These are phyloP conservation scores for Pseudocercospora fuligena DNA, from an alignment of 2,329 filamentous ascomycete genomes.

Conservation along the genomic window DNA sequence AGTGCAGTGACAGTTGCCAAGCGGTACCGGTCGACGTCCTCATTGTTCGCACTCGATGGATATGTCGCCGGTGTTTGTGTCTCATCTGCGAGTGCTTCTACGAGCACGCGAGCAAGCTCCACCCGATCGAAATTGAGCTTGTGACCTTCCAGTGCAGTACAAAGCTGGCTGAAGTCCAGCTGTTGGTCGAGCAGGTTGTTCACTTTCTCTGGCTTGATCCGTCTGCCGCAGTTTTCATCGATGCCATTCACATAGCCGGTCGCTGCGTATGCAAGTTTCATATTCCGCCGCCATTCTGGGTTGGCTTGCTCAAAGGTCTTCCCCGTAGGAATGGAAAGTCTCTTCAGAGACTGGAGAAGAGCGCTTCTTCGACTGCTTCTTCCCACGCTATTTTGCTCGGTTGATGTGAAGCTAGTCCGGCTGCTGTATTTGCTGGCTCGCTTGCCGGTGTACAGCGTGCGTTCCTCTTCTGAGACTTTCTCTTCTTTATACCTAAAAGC, in stretches of 20 bases:
- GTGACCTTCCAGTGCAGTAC: conserved; percentile 25
- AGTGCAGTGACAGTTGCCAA: conserved; percentile 20
- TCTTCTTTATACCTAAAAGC: conserved; percentile 24
- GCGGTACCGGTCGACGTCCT: conserved; percentile 20
- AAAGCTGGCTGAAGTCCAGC: conserved; percentile 31
- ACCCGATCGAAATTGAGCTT: conserved; percentile 29
- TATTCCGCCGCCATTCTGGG: conserved; percentile 20
- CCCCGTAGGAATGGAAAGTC: conserved; percentile 11
- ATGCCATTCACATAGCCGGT: conserved; percentile 30
- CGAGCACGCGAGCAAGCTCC: conserved; percentile 30
- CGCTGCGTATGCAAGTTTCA: conserved; percentile 30
- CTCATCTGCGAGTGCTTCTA: conserved; percentile 25
- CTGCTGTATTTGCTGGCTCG: conserved; percentile 7
- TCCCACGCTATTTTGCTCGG: conserved; percentile 4
- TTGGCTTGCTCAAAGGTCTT: conserved; percentile 8
- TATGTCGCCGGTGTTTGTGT: not conserved
- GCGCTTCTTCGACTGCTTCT: conserved; percentile 12
- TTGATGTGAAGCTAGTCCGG: conserved; percentile 9
- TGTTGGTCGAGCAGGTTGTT: conserved; percentile 28
- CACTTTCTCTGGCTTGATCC: conserved; percentile 30
- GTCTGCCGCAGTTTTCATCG: conserved; percentile 24
- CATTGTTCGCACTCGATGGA: not conserved
- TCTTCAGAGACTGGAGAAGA: conserved; percentile 10
- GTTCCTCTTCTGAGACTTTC: conserved; percentile 17
- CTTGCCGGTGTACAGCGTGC: conserved; percentile 6